These are phyloP conservation scores for Pleurotus tuoliensis DNA, from an alignment of 768 basidiomycete species.

Conservation along the genomic window DNA sequence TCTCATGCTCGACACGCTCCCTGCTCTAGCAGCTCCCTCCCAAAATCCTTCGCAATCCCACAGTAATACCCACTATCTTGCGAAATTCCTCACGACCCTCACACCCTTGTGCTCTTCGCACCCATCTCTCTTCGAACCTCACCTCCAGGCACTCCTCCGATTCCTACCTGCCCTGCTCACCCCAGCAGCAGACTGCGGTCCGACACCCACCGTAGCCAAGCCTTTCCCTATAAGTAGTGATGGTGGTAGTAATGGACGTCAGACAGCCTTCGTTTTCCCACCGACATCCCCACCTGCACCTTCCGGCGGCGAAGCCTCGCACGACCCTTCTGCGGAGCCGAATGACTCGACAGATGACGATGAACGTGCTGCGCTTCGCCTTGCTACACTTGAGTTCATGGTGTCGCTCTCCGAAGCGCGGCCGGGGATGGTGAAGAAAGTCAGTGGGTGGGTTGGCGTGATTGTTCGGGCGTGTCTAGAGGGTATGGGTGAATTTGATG, in stretches of 20 bases:
- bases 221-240: conserved; percentile 35
- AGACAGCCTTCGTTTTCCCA: conserved; percentile 39
- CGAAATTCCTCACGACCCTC: conserved; percentile 62
- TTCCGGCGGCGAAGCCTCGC: conserved; percentile 20
- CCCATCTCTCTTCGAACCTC: conserved; percentile 70
- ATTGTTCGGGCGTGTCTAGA: conserved; percentile 76
- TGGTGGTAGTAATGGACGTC: conserved; percentile 14
- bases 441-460: conserved; percentile 66
- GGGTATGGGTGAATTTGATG: conserved; percentile 76
- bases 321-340: conserved; percentile 26
- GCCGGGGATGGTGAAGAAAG: conserved; percentile 63
- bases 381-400: conserved; percentile 80
- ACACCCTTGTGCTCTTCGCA: conserved; percentile 68
- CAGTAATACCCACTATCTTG: conserved; percentile 44
- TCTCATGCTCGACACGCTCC: conserved; percentile 74
- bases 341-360: conserved; percentile 32
- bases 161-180: conserved; percentile 74
- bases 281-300: conserved; percentile 25
- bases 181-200: conserved; percentile 48
- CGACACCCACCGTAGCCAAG: conserved; percentile 44
- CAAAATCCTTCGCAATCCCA: conserved; percentile 17
- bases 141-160: conserved; percentile 60
- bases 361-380: conserved; percentile 65
- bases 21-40: conserved; percentile 41
- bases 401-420: conserved; percentile 73